A percentile compares a stretch with the other conserved stretches of the same genome.
phyloP scores from a whole-genome alignment of 306 rosid genomes.

The Rosa multiflora region DNA sequence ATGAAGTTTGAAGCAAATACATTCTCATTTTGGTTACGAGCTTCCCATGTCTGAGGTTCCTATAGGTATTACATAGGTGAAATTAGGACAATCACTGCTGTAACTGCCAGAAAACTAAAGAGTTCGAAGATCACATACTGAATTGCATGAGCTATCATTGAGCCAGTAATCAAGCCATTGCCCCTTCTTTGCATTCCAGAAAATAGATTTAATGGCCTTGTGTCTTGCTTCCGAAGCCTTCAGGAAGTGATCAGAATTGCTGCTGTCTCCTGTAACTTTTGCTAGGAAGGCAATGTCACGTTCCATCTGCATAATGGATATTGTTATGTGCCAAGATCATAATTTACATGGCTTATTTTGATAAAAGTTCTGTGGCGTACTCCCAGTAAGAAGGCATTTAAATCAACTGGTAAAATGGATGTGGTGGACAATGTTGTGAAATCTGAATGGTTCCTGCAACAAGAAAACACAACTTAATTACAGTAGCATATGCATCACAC shows the following conservation, averaged over 20 bases:
- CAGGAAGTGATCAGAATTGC: constrained; percentile 41
- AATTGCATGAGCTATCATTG: constrained; percentile 36
- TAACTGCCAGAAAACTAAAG: constrained; percentile 12
- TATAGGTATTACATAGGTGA: constrained; percentile 26
- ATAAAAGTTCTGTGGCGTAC: constrained; percentile 36
- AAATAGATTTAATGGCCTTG: constrained; percentile 62
- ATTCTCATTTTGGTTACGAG: constrained; percentile 57
- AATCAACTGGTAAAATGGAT: constrained; percentile 77
- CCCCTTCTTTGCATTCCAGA: constrained; percentile 67
- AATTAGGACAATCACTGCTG: constrained; percentile 19
- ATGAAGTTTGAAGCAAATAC: constrained; percentile 81
- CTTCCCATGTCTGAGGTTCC: constrained; percentile 63
- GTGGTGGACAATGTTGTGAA: constrained; percentile 83
- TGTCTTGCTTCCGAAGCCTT: constrained; percentile 56
- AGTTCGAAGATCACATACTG: constrained; percentile 15
- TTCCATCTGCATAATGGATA: constrained; percentile 64
- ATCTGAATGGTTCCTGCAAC: constrained; percentile 61
- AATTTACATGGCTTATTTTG: constrained; percentile 18
- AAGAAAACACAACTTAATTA: constrained; percentile 19
- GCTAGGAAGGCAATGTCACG: constrained; percentile 72
- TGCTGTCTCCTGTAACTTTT: constrained; percentile 56
- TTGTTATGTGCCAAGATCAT: constrained; percentile 21
- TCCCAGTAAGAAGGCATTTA: constrained; percentile 72
- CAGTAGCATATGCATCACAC: background rate
- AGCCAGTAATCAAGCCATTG: constrained; percentile 97